Evolutionary conservation across 768 basidiomycete genomes (phyloP).

Genomic region (Mycena galericulata): DNA sequence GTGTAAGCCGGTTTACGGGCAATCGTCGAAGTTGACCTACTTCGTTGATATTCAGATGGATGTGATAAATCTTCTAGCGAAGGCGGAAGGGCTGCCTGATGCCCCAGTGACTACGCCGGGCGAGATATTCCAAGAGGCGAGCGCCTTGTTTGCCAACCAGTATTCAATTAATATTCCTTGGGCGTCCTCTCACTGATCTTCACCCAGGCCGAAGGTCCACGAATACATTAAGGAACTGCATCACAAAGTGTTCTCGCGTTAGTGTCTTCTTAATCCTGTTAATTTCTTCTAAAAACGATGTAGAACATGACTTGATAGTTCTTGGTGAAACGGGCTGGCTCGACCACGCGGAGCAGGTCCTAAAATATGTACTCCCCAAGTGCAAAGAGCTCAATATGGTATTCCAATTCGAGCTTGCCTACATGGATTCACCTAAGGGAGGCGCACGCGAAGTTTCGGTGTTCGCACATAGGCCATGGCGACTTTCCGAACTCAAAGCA

Average conservation of each 20-base stretch:
- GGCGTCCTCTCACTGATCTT: not conserved
- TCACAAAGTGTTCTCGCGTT: constrained; percentile 67
- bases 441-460: constrained; percentile 45
- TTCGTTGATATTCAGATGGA: constrained; percentile 63
- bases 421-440: constrained; percentile 70
- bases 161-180: too few relatives aligned
- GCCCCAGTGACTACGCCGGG: constrained; percentile 66
- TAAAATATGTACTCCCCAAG: constrained; percentile 64
- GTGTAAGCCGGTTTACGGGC: constrained; percentile 54
- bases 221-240: constrained; percentile 79
- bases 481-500: constrained; percentile 62
- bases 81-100: constrained; percentile 72
- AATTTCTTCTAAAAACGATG: not conserved
- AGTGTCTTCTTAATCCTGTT: constrained; percentile 37
- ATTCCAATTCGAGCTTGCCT: constrained; percentile 74
- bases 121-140: constrained; percentile 65
- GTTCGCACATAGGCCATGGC: constrained; percentile 62
- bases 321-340: constrained; percentile 79
- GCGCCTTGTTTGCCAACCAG: constrained; percentile 71
- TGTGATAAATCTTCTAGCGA: constrained; percentile 77
- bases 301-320: constrained; percentile 70
- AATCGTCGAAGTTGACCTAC: not conserved
- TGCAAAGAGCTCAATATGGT: constrained; percentile 76
- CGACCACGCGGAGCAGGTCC: constrained; percentile 61
- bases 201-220: constrained; percentile 65